phyloP scores from a whole-genome alignment of 176 grass and related monocot genomes.

The Carex cristatella region DNA sequence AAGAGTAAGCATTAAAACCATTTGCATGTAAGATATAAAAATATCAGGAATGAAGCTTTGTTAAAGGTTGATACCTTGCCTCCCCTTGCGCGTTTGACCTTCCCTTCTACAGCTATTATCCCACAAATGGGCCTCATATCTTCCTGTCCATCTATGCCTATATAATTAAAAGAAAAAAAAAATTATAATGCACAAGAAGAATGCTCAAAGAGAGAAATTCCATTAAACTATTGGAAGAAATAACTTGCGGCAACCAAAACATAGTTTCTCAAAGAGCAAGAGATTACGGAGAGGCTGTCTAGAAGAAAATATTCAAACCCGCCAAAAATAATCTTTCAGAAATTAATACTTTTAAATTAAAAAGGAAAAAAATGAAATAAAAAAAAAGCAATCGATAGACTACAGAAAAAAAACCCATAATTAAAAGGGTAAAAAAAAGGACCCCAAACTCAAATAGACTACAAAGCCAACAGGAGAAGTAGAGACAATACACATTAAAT shows the following conservation, averaged over 20 bases:
- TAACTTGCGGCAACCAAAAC: neutral
- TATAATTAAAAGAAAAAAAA: neutral
- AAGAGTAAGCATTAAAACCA: neutral
- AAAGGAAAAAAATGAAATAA: neutral
- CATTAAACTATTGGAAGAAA: neutral
- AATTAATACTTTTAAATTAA: neutral
- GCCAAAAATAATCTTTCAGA: neutral
- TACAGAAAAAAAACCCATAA: no score
- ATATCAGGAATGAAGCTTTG: neutral
- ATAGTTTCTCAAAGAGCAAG: neutral
- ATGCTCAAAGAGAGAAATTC: neutral
- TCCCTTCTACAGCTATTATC: conserved; percentile 81
- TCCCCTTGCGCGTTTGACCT: conserved; percentile 68
- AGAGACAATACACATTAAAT: neutral
- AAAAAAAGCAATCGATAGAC: neutral
- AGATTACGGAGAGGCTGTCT: neutral
- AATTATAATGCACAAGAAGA: neutral
- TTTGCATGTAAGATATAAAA: neutral
- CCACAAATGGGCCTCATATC: conserved; percentile 82
- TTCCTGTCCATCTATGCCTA: conserved; percentile 80
- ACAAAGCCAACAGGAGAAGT: neutral
- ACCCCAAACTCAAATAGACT: neutral
- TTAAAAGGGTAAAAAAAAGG: neutral
- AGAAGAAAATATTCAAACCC: neutral
- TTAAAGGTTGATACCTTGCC: conserved; percentile 40